A percentile compares a stretch with the other conserved stretches of the same genome.
Evolutionary conservation across 2,329 filamentous ascomycete genomes (phyloP).

Genomic region (Diaporthe sp.): DNA sequence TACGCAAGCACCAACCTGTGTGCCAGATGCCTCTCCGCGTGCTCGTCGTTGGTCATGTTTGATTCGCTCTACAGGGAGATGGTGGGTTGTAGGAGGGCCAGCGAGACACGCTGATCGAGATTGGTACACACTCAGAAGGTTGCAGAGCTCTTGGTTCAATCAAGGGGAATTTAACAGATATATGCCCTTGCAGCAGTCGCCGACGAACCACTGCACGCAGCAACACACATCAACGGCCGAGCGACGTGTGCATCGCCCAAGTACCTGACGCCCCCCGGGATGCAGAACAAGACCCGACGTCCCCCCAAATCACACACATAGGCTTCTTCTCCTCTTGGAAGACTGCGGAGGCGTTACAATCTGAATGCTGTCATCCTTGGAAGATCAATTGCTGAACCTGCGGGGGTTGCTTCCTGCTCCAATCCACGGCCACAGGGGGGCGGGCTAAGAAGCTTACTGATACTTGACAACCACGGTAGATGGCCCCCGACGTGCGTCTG

Average conservation of each 20-base stretch:
- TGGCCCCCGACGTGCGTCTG: neutral
- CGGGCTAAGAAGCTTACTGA: constrained; percentile 19
- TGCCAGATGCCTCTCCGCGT: constrained; percentile 21
- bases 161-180: neutral
- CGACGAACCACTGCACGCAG: constrained; percentile 11
- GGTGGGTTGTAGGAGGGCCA: neutral
- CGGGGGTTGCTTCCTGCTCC: constrained; percentile 12
- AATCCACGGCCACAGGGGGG: neutral
- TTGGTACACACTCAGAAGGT: neutral
- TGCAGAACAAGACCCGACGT: neutral
- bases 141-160: neutral
- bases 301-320: neutral
- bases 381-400: neutral
- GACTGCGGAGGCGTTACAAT: constrained; percentile 8
- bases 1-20: constrained; percentile 26
- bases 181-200: constrained; percentile 6
- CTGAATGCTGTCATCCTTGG: constrained; percentile 9
- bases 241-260: neutral
- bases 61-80: neutral
- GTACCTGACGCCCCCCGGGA: neutral
- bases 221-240: constrained; percentile 15
- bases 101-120: neutral
- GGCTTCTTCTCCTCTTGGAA: neutral
- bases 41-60: neutral
- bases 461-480: constrained; percentile 22